Percentiles rank a stretch among this genome's conserved stretches.
Conservation (phyloP, 345 rosid species). For the Brassica napus region Da-Ae NC_063434.1:10394501-10395000, state of each 20-base stretch:
- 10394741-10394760: conserved; percentile 93
- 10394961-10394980: conserved; percentile 93
- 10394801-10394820: conserved; percentile 93
- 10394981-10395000: conserved; percentile 82
- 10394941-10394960: conserved; percentile 92
- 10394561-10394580: conserved; percentile 79
- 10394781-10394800: conserved; percentile 88
- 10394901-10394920: not conserved
- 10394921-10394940: conserved; percentile 36
- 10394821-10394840: conserved; percentile 82
- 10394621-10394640: conserved; percentile 15
- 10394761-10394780: conserved; percentile 82
- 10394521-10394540: conserved; percentile 66
- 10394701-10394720: conserved; percentile 88
- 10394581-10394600: conserved; percentile 64
- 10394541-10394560: conserved; percentile 73
- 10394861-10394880: not conserved
- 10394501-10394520: conserved; percentile 65
- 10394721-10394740: conserved; percentile 75
- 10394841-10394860: conserved; percentile 66
- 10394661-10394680: conserved; percentile 34
- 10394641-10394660: not conserved
- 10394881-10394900: conserved; percentile 1
- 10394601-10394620: not conserved
- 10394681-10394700: conserved; percentile 72